A percentile compares a stretch with the other conserved stretches of the same genome.
Evolutionary conservation across 345 rosid genomes (phyloP).

Genomic region (Camelina laxa): DNA sequence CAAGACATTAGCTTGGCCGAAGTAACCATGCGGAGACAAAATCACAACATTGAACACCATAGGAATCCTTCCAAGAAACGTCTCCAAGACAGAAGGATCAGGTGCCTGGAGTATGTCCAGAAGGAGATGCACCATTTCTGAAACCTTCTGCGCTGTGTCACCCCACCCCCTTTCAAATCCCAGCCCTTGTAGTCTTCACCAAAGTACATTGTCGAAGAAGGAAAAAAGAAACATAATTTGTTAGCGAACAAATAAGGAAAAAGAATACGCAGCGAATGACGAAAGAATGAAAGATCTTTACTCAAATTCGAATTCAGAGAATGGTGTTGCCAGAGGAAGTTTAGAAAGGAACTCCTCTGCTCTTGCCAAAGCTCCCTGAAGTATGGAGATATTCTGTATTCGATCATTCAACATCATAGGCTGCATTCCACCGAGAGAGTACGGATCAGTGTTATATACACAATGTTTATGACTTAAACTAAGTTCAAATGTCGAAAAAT

Average conservation of each 20-base stretch:
- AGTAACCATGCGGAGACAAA: constrained; percentile 66
- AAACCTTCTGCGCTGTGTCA: constrained; percentile 52
- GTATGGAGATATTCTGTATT: constrained; percentile 48
- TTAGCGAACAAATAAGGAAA: background rate
- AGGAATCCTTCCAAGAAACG: constrained; percentile 67
- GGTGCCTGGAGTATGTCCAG: constrained; percentile 74
- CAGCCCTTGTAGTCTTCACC: constrained; percentile 56
- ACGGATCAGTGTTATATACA: background rate
- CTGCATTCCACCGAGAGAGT: constrained; percentile 38
- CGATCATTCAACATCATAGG: constrained; percentile 68
- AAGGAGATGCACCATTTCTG: constrained; percentile 61
- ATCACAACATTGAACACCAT: constrained; percentile 72
- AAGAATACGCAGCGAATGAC: background rate
- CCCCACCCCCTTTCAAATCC: constrained; percentile 76
- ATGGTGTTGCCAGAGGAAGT: constrained; percentile 53
- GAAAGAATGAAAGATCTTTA: constrained; percentile 31
- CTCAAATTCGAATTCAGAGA: constrained; percentile 60
- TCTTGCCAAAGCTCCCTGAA: constrained; percentile 58
- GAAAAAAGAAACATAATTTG: background rate
- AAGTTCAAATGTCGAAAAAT: background rate
- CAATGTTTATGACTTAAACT: background rate
- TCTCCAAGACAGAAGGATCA: constrained; percentile 65
- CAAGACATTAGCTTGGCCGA: constrained; percentile 69
- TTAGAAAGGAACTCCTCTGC: constrained; percentile 62
- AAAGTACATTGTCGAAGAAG: constrained; percentile 1